Evolutionary conservation across 768 basidiomycete genomes (phyloP).

Genomic region (Termitomyces sp.): DNA sequence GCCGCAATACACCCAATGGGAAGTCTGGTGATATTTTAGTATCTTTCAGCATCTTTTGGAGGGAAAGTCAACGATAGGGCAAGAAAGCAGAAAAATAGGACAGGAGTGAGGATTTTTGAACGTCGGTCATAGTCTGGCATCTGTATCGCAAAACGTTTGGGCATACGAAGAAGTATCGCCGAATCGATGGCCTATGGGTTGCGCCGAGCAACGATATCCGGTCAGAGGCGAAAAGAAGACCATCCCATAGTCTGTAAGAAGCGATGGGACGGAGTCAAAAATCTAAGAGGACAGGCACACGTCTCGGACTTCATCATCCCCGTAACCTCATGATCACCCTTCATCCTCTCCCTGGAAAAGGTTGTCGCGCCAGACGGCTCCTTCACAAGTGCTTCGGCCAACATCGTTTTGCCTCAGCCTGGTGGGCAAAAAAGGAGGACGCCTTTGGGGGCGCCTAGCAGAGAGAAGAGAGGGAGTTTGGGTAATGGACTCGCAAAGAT

Average conservation of each 20-base stretch:
- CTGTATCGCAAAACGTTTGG: conserved; percentile 86
- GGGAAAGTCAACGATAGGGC: background rate
- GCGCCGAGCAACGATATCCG: conserved; percentile 90
- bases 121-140: conserved; percentile 78
- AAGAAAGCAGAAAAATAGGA: conserved; percentile 20
- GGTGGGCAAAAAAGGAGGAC: conserved; percentile 97
- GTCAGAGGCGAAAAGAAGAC: conserved; percentile 73
- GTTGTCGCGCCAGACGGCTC: conserved; percentile 95
- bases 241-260: conserved; percentile 81
- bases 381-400: conserved; percentile 97
- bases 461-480: conserved; percentile 80
- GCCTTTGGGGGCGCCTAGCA: conserved; percentile 91
- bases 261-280: background rate
- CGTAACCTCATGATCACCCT: conserved; percentile 93
- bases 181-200: conserved; percentile 87
- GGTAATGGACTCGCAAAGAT: conserved; percentile 89
- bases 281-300: conserved; percentile 32
- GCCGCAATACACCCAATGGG: conserved; percentile 55
- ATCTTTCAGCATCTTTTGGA: conserved; percentile 78
- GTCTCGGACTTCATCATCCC: conserved; percentile 99
- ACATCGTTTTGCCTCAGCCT: conserved; percentile 98
- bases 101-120: conserved; percentile 76
- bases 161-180: conserved; percentile 90
- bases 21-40: conserved; percentile 63
- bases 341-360: conserved; percentile 81